phyloP scores from a whole-genome alignment of 192 early-diverging fungal genomes.

The Martensiomyces pterosporus region DNA sequence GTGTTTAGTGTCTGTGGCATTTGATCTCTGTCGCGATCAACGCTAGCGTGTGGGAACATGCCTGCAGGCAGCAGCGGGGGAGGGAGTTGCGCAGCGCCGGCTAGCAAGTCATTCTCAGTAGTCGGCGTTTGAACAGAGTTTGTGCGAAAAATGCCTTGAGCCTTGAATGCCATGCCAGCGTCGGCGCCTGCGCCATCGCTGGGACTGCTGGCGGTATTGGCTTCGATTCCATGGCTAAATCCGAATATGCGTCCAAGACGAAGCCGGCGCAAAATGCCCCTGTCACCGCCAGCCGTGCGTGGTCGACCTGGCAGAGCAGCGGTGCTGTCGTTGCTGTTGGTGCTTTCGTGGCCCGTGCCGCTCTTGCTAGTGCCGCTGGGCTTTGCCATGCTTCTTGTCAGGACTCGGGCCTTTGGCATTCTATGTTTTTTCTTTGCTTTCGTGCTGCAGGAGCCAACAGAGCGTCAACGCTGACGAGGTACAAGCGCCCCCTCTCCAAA shows the following conservation, averaged over 20 bases:
- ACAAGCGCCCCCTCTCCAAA: no score
- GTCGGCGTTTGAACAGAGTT: constrained; percentile 29
- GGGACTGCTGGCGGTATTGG: constrained; percentile 1
- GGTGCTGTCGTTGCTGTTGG: constrained; percentile 5
- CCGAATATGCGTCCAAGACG: constrained; percentile 41
- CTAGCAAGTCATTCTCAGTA: constrained; percentile 3
- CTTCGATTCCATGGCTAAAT: constrained; percentile 19
- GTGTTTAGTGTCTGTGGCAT: constrained; percentile 1
- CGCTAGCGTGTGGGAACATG: background rate
- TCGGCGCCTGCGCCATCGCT: constrained; percentile 1
- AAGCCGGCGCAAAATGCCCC: constrained; percentile 35
- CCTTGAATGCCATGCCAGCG: constrained; percentile 7
- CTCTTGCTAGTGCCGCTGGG: constrained; percentile 33
- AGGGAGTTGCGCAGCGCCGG: background rate
- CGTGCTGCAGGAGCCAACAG: background rate
- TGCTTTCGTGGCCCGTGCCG: constrained; percentile 16
- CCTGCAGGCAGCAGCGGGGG: background rate
- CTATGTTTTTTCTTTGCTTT: background rate
- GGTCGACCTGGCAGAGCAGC: constrained; percentile 25
- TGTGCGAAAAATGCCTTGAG: constrained; percentile 16
- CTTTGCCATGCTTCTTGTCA: constrained; percentile 31
- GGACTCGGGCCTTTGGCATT: background rate
- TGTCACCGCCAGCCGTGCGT: constrained; percentile 44
- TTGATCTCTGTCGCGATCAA: constrained; percentile 1
- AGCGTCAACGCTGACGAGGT: background rate